Evolutionary conservation across 2,329 filamentous ascomycete genomes (phyloP).

Genomic region (Nakataea oryzae): DNA sequence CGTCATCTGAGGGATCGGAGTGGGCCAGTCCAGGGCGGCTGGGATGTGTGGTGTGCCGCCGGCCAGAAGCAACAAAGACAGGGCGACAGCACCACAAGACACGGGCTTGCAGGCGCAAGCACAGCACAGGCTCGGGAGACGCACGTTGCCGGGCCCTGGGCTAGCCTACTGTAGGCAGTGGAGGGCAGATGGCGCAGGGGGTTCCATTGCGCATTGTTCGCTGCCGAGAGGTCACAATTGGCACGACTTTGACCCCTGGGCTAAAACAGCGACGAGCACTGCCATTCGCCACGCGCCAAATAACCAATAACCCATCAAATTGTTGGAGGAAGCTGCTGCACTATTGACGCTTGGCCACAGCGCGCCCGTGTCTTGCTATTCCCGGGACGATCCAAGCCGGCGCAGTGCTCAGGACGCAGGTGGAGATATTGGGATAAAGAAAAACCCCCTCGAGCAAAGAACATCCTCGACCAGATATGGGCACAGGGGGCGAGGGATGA

Average conservation of each 20-base stretch:
- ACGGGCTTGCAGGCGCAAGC: no score
- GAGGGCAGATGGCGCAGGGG: no score
- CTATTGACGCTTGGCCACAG: background rate
- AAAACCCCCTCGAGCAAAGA: no score
- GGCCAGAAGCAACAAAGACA: no score
- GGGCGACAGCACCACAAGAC: no score
- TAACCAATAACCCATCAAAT: background rate
- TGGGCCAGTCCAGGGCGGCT: background rate
- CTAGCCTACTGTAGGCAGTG: no score
- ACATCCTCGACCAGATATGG: no score
- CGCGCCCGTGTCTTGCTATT: background rate
- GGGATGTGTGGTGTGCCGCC: background rate
- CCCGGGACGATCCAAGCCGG: background rate
- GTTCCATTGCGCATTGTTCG: background rate
- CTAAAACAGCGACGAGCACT: background rate
- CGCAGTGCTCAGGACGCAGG: no score
- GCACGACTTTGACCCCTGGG: background rate
- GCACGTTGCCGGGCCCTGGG: no score
- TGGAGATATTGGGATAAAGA: no score
- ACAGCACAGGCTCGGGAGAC: background rate
- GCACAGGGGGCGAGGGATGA: no score
- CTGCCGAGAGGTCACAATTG: background rate
- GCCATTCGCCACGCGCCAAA: background rate
- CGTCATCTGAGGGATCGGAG: constrained; percentile 3
- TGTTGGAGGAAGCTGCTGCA: no score